A percentile compares a stretch with the other conserved stretches of the same genome.
phyloP scores from a whole-genome alignment of 805 yeast genomes.

The Maudiozyma pseudohumilis region DNA sequence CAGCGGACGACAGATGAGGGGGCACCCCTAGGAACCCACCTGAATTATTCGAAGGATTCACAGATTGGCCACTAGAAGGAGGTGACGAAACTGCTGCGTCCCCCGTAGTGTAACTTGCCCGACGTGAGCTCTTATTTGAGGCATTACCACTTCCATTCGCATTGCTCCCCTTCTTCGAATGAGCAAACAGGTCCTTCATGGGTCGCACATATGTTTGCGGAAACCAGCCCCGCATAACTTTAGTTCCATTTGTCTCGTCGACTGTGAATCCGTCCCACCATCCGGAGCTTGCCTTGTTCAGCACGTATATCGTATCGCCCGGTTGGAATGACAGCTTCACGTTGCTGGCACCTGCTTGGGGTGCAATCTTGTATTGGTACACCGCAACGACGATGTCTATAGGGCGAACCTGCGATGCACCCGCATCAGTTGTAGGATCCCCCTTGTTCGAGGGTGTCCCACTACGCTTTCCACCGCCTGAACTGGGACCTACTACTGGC shows the following conservation, averaged over 20 bases:
- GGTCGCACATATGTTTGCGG: slow-evolving; percentile 45
- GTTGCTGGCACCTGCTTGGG: slow-evolving; percentile 4
- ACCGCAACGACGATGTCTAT: slow-evolving; percentile 13
- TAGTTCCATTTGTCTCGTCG: slow-evolving; percentile 20
- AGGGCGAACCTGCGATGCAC: slow-evolving; percentile 1
- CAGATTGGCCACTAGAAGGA: neutral
- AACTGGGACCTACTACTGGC: no score
- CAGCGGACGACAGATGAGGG: neutral
- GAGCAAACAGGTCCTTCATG: slow-evolving; percentile 4
- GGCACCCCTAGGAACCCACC: slow-evolving; percentile 5
- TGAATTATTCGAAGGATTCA: slow-evolving; percentile 3
- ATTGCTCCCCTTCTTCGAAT: neutral
- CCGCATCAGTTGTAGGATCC: no score
- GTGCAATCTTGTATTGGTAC: slow-evolving; percentile 5
- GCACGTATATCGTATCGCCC: slow-evolving; percentile 66
- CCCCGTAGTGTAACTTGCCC: slow-evolving; percentile 16
- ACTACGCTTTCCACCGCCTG: no score
- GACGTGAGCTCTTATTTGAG: slow-evolving; percentile 8
- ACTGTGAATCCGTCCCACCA: slow-evolving; percentile 81
- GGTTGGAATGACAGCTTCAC: slow-evolving; percentile 21
- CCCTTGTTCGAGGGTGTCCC: no score
- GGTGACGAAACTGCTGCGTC: neutral
- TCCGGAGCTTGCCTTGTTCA: slow-evolving; percentile 51
- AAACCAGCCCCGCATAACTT: slow-evolving; percentile 68
- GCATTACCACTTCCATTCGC: no score